Percentiles rank a stretch among this genome's conserved stretches.
Evolutionary conservation across 2,329 filamentous ascomycete species (phyloP).

Genomic region (Colletotrichum sp.): DNA sequence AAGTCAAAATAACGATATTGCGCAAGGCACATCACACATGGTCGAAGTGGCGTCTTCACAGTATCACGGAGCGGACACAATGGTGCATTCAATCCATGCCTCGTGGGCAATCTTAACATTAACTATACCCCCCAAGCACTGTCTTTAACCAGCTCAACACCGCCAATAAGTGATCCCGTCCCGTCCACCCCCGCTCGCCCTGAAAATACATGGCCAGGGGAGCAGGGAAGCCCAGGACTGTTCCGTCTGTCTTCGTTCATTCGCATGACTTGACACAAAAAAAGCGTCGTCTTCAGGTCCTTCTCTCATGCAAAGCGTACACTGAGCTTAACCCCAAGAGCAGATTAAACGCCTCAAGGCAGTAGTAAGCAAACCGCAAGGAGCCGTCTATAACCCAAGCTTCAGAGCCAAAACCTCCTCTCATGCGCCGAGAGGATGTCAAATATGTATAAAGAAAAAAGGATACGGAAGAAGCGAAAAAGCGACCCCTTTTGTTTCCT

Average conservation of each 20-base stretch:
- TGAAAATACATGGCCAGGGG: slow-evolving; percentile 4
- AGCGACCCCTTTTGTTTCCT: not conserved
- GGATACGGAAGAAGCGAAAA: not conserved
- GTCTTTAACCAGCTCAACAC: not conserved
- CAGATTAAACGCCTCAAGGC: slow-evolving; percentile 8
- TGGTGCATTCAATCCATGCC: not conserved
- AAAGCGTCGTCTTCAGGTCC: not conserved
- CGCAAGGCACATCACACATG: not conserved
- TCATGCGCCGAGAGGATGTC: not conserved
- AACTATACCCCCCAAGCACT: not conserved
- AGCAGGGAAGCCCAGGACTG: not conserved
- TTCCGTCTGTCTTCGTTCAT: not conserved
- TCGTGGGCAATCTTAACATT: slow-evolving; percentile 10
- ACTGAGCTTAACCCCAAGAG: not conserved
- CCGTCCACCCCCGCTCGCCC: not conserved
- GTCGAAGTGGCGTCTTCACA: not conserved
- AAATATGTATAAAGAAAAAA: not conserved
- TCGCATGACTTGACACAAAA: not conserved
- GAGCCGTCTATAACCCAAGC: not conserved
- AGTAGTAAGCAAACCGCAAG: not conserved
- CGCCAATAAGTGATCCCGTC: not conserved
- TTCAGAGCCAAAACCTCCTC: not conserved
- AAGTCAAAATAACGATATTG: not conserved
- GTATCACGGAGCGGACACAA: not conserved
- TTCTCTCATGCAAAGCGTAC: slow-evolving; percentile 14